Percentiles rank a stretch among this genome's conserved stretches.
Evolutionary conservation across 441 rosid species (phyloP).

Genomic region (Populus tomentosa): DNA sequence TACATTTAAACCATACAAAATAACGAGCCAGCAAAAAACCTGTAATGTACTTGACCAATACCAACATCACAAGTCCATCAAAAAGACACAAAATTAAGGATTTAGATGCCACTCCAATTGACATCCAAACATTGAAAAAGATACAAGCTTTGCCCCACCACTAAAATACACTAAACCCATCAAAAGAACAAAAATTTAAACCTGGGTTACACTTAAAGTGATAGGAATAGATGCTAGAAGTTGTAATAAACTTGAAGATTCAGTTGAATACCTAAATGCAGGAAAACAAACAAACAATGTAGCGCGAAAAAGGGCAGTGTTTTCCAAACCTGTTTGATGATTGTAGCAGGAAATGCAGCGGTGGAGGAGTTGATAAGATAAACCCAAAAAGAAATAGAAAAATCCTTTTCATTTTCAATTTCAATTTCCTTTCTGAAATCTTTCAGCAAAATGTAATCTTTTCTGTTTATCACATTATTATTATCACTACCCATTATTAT

Average conservation of each 20-base stretch:
- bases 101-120: neutral
- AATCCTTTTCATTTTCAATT: conserved; percentile 31
- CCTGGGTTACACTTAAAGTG: neutral
- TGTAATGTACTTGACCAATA: neutral
- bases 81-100: neutral
- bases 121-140: neutral
- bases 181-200: neutral
- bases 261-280: neutral
- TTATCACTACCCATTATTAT: neutral
- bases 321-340: conserved; percentile 50
- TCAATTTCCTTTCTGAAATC: conserved; percentile 54
- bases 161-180: neutral
- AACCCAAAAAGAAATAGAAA: conserved; percentile 66
- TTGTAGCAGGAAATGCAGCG: conserved; percentile 42
- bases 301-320: neutral
- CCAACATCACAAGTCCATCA: neutral
- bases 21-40: neutral
- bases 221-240: neutral
- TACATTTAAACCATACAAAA: neutral
- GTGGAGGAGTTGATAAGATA: conserved; percentile 43
- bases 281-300: neutral
- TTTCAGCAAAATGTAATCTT: conserved; percentile 48
- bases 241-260: neutral
- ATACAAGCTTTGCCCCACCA: neutral
- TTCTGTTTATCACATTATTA: conserved; percentile 24